Conservation (phyloP, 768 basidiomycete species). For the Lyophyllum decastes region DNA sequence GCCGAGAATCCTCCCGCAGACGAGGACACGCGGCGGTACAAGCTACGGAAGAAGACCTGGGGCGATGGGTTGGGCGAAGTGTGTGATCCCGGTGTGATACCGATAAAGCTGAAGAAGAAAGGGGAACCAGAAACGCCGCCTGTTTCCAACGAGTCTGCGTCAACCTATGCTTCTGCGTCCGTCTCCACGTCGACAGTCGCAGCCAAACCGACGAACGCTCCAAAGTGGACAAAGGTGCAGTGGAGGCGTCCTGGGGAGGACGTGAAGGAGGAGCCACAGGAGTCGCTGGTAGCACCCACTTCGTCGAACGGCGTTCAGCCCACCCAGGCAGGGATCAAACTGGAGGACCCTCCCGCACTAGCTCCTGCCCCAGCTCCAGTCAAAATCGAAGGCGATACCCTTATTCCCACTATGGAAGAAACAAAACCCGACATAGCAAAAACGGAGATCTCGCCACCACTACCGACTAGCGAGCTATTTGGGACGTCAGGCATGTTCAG, state of each 20-base stretch:
- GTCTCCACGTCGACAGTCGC: slow-evolving; percentile 4
- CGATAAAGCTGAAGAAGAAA: slow-evolving; percentile 66
- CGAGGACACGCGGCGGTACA: slow-evolving; percentile 64
- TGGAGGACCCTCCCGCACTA: neutral
- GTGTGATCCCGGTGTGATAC: slow-evolving; percentile 76
- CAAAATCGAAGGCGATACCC: neutral
- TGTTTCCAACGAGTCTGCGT: neutral
- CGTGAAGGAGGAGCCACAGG: neutral
- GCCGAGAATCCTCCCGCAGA: slow-evolving; percentile 39
- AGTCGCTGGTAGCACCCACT: slow-evolving; percentile 21
- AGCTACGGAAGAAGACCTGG: slow-evolving; percentile 65
- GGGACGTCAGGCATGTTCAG: slow-evolving; percentile 26
- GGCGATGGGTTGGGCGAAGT: slow-evolving; percentile 70
- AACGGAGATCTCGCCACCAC: neutral
- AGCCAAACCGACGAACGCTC: slow-evolving; percentile 16
- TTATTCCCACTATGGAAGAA: neutral
- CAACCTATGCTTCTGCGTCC: neutral
- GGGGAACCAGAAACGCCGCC: slow-evolving; percentile 33
- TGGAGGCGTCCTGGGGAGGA: slow-evolving; percentile 29
- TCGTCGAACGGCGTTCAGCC: slow-evolving; percentile 18
- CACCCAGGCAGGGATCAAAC: neutral
- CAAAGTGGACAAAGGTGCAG: slow-evolving; percentile 36
- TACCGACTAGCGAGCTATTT: neutral
- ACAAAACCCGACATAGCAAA: slow-evolving; percentile 1
- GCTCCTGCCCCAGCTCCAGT: neutral